Conservation (phyloP, 2,329 filamentous ascomycete species). For the Pseudopyrenochaeta lycopersici region DNA sequence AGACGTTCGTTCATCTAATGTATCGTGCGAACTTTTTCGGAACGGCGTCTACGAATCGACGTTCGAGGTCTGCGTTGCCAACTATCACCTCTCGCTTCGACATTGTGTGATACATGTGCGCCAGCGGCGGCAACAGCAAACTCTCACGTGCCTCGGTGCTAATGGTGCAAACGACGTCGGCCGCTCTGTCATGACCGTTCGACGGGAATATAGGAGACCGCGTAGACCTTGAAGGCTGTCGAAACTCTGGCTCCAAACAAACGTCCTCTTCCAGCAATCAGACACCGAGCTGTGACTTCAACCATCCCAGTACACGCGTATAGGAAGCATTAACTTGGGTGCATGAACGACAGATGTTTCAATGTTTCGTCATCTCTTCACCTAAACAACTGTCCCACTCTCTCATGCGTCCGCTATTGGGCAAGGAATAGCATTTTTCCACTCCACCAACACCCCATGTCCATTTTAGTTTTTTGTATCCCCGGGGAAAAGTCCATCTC, state of each 20-base stretch:
- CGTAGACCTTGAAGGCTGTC: not conserved
- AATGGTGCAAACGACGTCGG: not conserved
- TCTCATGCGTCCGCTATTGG: not conserved
- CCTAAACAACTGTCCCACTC: constrained; percentile 10
- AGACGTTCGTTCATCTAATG: constrained; percentile 12
- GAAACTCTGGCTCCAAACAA: constrained; percentile 8
- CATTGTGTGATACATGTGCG: not conserved
- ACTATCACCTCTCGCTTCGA: constrained; percentile 1
- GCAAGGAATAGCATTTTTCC: no score
- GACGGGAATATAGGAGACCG: constrained; percentile 4
- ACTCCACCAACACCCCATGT: no score
- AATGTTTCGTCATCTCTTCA: constrained; percentile 13
- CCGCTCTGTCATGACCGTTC: not conserved
- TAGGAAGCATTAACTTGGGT: not conserved
- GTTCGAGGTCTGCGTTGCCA: not conserved
- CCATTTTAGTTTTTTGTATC: not conserved
- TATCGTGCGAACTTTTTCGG: constrained; percentile 13
- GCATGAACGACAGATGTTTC: constrained; percentile 13
- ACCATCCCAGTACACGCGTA: constrained; percentile 6
- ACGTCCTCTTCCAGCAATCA: not conserved
- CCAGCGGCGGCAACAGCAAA: no score
- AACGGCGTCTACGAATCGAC: constrained; percentile 14
- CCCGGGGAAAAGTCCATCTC: constrained; percentile 1
- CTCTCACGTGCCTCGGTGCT: not conserved
- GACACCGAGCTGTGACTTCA: not conserved